These are phyloP conservation scores for Boeremia lycopersici DNA, from an alignment of 2,329 filamentous ascomycete genomes.

Conservation along the genomic window DNA sequence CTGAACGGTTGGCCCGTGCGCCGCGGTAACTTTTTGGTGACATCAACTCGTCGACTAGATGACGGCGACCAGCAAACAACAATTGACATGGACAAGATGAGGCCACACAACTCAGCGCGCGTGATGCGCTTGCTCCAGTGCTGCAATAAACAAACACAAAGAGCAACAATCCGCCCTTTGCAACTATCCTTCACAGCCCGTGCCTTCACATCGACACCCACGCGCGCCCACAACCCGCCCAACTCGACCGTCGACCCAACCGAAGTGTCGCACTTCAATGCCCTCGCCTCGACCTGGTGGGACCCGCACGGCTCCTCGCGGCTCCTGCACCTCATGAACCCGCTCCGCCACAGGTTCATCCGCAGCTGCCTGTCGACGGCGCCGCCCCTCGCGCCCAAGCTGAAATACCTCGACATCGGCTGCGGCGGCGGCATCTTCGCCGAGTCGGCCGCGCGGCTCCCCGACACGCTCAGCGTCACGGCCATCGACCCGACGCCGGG, in stretches of 20 bases:
- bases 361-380: conserved; percentile 23
- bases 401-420: conserved; percentile 86
- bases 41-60: conserved; percentile 10
- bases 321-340: conserved; percentile 97
- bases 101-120: conserved; percentile 9
- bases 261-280: conserved; percentile 93
- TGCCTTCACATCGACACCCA: conserved; percentile 23
- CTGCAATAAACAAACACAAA: not conserved
- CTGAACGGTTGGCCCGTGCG: conserved; percentile 5
- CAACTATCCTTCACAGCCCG: conserved; percentile 5
- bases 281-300: conserved; percentile 95
- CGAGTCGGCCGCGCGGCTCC: conserved; percentile 77
- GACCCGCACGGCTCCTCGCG: conserved; percentile 91
- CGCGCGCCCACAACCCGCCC: conserved; percentile 22
- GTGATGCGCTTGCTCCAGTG: conserved; percentile 19
- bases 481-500: conserved; percentile 79
- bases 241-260: conserved; percentile 69
- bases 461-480: conserved; percentile 67
- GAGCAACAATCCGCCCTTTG: not conserved
- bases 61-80: not conserved
- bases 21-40: conserved; percentile 7
- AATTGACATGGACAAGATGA: conserved; percentile 12
- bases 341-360: conserved; percentile 77
- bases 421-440: conserved; percentile 97
- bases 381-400: conserved; percentile 40